Evolutionary conservation across 2,329 filamentous ascomycete species (phyloP).

Genomic region (Cercospora sp.): DNA sequence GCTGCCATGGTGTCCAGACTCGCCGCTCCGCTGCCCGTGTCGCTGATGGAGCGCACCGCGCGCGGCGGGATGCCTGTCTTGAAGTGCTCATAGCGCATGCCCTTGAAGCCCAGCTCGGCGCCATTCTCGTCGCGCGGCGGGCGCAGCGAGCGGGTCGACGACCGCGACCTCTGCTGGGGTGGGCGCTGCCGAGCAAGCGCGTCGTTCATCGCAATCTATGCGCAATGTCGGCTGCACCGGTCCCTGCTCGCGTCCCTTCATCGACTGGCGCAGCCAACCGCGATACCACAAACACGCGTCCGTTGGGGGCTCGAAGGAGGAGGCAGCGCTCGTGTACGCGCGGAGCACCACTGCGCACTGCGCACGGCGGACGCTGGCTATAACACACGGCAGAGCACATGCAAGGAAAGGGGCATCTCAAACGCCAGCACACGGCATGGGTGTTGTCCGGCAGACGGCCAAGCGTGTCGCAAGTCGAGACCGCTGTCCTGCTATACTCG

Average conservation of each 20-base stretch:
- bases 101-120: slow-evolving; percentile 1
- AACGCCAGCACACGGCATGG: slow-evolving; percentile 8
- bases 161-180: slow-evolving; percentile 1
- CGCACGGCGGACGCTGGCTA: background rate
- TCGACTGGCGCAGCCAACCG: background rate
- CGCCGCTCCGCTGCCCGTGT: background rate
- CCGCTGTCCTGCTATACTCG: background rate
- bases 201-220: slow-evolving; percentile 11
- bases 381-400: slow-evolving; percentile 6
- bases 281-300: background rate
- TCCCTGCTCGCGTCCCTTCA: background rate
- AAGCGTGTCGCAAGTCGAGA: background rate
- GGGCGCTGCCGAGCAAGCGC: background rate
- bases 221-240: background rate
- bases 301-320: background rate
- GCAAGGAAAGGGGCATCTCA: slow-evolving; percentile 17
- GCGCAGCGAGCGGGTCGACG: slow-evolving; percentile 2
- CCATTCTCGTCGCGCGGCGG: background rate
- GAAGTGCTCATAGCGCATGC: slow-evolving; percentile 19
- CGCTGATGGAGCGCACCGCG: slow-evolving; percentile 8
- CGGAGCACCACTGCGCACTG: background rate
- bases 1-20: slow-evolving; percentile 9
- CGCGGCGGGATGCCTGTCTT: slow-evolving; percentile 11
- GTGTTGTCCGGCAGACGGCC: background rate
- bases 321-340: background rate